Base-by-base conservation (phyloP, 1,284 basidiomycete species). In the Trametes polyzona region DNA sequence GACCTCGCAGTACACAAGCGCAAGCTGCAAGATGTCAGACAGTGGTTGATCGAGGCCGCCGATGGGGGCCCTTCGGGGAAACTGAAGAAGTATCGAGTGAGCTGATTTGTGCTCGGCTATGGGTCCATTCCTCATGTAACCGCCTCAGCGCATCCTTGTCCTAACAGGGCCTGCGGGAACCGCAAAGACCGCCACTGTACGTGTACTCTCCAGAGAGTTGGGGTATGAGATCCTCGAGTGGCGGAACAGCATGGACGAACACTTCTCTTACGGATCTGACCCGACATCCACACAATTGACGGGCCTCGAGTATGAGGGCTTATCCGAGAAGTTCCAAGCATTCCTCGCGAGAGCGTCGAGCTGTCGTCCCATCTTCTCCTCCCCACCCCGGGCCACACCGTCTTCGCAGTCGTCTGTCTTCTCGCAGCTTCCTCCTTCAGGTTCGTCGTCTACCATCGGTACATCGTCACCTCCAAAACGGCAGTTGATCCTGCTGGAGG, bases 121-220 rank as follows among this genome's bases (percentile, higher is more conserved):
- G 16, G 36, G 12, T 51, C 5, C 49, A 40, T n/a, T 52, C 37
- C 23, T 19, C 58, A 26, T 35, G 7, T 42, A 7, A 29, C 21
- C 27, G 17, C 17, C 39, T 10, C 61, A 95, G 94, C 83, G 93
- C 35, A 84, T 99, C 21, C 82, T 98, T 2, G 85, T 87, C 0
- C 75, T 99, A 8, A 92, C 92, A 1, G 96, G 97, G 1, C 93
- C 94, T 0, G 89, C 95, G 8, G 97, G 96, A 0, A 85, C 88
- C 0, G 96, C 87, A 0, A 99, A 99, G 76, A 96, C 96, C 0
- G 83, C 94, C 0, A 93, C 93, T 0, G 65, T 98, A 0, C 83
- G 83, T 11, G 82, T 95, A 0, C 75, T 99, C 7, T 81, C 93
- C 0, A 73, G 77, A 21, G 90, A 96, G 65, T 75, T 97, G 58